Evolutionary conservation across 169 alveolate genomes (phyloP), one percentile per base, ranked within the genome.

Genomic region (Cryptosporidium felis): DNA sequence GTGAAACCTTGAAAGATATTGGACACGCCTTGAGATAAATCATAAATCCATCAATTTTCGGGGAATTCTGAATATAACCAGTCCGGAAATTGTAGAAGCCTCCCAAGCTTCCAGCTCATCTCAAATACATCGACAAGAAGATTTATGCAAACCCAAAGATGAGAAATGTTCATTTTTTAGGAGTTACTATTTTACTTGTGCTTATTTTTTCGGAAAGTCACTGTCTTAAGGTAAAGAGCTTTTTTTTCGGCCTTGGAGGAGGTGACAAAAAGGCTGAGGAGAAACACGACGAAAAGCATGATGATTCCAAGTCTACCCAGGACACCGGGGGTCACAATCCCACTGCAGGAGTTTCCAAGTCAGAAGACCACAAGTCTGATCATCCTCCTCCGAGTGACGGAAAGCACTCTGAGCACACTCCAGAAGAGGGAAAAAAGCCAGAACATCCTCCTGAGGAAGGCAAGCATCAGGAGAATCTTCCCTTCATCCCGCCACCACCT

Each of bases 161-260:
- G 81, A 65, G 62, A 44, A 65, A 74, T 53, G 14, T 36, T n/a
- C 59, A 38, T 3, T 18, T 74, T 10, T 53, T 53, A 21, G 67
- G 65, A 36, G 30, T 74, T 30, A 5, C 40, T 36, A 18, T 74
- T 23, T 18, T 74, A 5, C 65, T 74, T 30, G 21, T 74, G n/a
- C 0, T 74, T 23, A 44, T 10, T 2, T 5, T 53, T 10, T 32
- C 42, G 16, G 66, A 74, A 6, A 30, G 66, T 28, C 41, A 74
- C 18, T 6, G 66, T 9, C 40, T 74, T 21, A 74, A 74, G 46
- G 40, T 74, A 1, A 74, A 47, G 44, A 53, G 74, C 61, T 74
- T 74, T 23, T 74, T 67, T 46, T 67, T 74, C 30, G 67, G 85
- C 5, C 32, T 65, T n/a, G 80, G 58, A 18, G 74, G 85, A 0